A percentile compares a stretch with the other conserved stretches of the same genome.
phyloP scores from a whole-genome alignment of 768 basidiomycete genomes.

The Panellus pusillus region DNA sequence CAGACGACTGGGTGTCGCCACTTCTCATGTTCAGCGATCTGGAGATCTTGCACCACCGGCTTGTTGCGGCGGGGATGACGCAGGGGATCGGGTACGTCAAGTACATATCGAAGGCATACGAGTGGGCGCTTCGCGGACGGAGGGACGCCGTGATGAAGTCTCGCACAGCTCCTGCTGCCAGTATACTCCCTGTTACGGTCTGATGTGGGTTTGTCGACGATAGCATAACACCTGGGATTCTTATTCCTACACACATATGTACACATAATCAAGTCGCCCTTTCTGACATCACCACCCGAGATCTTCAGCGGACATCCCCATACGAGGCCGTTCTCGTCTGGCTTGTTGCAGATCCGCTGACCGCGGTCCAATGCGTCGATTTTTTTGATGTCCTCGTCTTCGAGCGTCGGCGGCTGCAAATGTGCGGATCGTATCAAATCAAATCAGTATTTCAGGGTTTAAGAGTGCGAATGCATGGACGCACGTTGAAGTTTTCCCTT shows the following conservation, averaged over 20 bases:
- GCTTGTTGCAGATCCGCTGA: slow-evolving; percentile 40
- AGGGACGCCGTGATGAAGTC: slow-evolving; percentile 50
- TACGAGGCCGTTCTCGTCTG: slow-evolving; percentile 34
- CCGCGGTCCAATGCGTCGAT: slow-evolving; percentile 47
- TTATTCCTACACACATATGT: neutral
- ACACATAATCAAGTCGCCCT: neutral
- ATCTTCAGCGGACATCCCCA: slow-evolving; percentile 39
- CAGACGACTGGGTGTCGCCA: slow-evolving; percentile 82
- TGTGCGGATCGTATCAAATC: slow-evolving; percentile 2
- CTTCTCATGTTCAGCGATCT: slow-evolving; percentile 74
- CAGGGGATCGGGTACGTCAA: slow-evolving; percentile 64
- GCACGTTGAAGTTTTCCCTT: slow-evolving; percentile 18
- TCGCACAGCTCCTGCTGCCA: neutral
- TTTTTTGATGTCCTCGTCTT: slow-evolving; percentile 42
- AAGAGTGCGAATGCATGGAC: neutral
- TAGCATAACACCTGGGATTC: neutral
- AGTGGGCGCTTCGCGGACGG: slow-evolving; percentile 61
- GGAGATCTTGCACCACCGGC: slow-evolving; percentile 74
- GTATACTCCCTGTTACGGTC: neutral
- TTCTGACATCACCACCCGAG: slow-evolving; percentile 35
- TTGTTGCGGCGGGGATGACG: slow-evolving; percentile 44
- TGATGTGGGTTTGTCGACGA: neutral
- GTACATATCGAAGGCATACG: slow-evolving; percentile 73
- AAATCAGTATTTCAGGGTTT: too few relatives aligned
- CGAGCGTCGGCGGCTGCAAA: slow-evolving; percentile 36